Percentiles rank a stretch among this genome's conserved stretches.
phyloP scores from a whole-genome alignment of 2,329 filamentous ascomycete genomes.

The Sarocladium kiliense region DNA sequence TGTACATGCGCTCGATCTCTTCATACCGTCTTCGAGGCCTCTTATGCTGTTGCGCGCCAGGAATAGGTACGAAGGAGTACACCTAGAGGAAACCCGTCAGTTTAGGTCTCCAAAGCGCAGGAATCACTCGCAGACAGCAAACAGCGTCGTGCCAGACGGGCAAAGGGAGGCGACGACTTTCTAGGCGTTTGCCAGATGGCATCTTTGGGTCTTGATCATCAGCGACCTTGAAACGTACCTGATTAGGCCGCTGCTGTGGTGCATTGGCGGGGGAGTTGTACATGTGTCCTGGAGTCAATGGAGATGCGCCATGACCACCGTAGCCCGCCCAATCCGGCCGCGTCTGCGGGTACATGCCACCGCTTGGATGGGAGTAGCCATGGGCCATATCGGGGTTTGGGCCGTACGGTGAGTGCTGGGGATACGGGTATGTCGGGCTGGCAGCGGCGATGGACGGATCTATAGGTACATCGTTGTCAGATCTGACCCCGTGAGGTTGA shows the following conservation, averaged over 20 bases:
- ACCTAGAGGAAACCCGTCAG: conserved; percentile 54
- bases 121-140: neutral
- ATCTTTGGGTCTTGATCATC: too few relatives aligned
- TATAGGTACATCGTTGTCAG: conserved; percentile 98
- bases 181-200: too few relatives aligned
- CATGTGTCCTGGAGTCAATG: conserved; percentile 47
- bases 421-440: conserved; percentile 82
- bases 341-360: conserved; percentile 61
- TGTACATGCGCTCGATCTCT: conserved; percentile 99
- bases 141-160: neutral
- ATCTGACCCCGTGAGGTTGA: conserved; percentile 74
- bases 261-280: conserved; percentile 53
- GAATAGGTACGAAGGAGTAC: conserved; percentile 96
- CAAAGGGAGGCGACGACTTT: too few relatives aligned
- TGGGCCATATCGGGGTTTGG: conserved; percentile 83
- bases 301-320: conserved; percentile 44
- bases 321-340: conserved; percentile 74
- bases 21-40: conserved; percentile 89
- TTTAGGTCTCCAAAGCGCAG: conserved; percentile 3
- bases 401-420: conserved; percentile 80
- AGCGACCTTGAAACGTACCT: conserved; percentile 43
- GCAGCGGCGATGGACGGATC: conserved; percentile 95
- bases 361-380: conserved; percentile 59
- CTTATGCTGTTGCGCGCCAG: conserved; percentile 95
- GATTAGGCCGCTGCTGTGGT: conserved; percentile 49